Base-by-base conservation (phyloP, 2,329 filamentous ascomycete species). In the Fusarium hainanense region DNA sequence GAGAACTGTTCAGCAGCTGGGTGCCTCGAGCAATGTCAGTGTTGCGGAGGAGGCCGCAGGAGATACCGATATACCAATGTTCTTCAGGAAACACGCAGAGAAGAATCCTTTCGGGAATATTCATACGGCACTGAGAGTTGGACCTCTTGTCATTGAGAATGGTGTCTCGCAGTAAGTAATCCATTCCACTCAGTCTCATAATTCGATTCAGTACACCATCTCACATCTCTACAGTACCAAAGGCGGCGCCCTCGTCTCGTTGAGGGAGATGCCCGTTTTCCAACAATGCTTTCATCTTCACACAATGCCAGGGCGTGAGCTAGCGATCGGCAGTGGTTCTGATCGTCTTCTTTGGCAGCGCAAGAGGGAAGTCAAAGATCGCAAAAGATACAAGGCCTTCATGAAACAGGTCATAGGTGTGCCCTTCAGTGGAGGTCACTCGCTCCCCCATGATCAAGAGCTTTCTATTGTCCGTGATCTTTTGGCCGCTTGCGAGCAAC, bases 321-420 rank as follows among this genome's bases (percentile, higher is more conserved):
- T 56, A 20, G 76, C 50, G 43, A 54, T 67, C 28, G 66, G 43
- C 28, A 75, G 58, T 54, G 54, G 42, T 10, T 23, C 30, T 23
- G 58, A 67, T 23, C 69, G 69, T 41, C 40, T 20, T 7, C 32
- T 58, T 25, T 73, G 43, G 66, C 63, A 41, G 25, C 69, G 69
- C 5, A 70, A 65, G 25, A 47, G 67, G 10, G 52, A 58, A 27
- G 42, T 8, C 16, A 47, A 12, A 4, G 20, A 20, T 2, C 69
- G 54, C 3, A 81, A 80, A 61, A 74, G 78, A 37, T 79, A 78
- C 72, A 80, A 80, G 43, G 75, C 75, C 30, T 69, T 81, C 46
- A 77, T 82, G 77, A 82, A 82, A 58, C 80, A 82, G 65, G 76
- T 82, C 10, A 76, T 81, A 7, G 81, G 81, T 0, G 74, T 70